Conservation (phyloP, 441 rosid genomes). For the Adansonia rubrostipa region DNA sequence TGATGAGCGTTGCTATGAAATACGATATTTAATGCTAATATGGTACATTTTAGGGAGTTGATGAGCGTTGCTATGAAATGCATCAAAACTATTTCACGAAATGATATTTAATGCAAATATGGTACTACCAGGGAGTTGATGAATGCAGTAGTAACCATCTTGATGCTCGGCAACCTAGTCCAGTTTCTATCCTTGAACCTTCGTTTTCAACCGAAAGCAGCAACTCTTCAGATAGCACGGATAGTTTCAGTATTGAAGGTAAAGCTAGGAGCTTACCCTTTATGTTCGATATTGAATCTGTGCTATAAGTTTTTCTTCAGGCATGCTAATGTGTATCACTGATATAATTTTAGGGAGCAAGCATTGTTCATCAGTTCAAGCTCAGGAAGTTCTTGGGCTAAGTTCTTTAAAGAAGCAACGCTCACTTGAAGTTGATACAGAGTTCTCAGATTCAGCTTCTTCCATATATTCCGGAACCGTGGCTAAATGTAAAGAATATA, state of each 20-base stretch:
- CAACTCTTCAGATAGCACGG: constrained; percentile 62
- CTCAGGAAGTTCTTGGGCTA: constrained; percentile 48
- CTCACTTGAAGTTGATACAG: constrained; percentile 53
- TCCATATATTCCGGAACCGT: constrained; percentile 45
- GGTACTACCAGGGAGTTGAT: constrained; percentile 49
- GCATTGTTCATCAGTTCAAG: constrained; percentile 56
- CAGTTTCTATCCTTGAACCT: constrained; percentile 67
- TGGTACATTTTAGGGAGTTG: constrained; percentile 6
- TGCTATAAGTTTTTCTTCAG: not conserved
- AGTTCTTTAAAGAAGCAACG: constrained; percentile 44
- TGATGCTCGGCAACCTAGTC: constrained; percentile 67
- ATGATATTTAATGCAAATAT: not conserved
- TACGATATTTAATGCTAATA: not conserved
- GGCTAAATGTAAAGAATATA: constrained; percentile 35
- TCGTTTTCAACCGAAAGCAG: constrained; percentile 67
- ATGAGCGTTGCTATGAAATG: not conserved
- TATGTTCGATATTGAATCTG: not conserved
- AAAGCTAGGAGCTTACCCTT: constrained; percentile 22
- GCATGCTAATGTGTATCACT: constrained; percentile 24
- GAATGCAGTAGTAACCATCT: constrained; percentile 41
- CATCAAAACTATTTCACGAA: not conserved
- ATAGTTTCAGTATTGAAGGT: constrained; percentile 55
- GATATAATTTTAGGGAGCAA: constrained; percentile 52
- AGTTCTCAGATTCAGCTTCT: constrained; percentile 74
- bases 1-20: not conserved